Evolutionary conservation across 345 rosid species (phyloP), one percentile per base, ranked within the genome.

Genomic region (Brassica carinata): DNA sequence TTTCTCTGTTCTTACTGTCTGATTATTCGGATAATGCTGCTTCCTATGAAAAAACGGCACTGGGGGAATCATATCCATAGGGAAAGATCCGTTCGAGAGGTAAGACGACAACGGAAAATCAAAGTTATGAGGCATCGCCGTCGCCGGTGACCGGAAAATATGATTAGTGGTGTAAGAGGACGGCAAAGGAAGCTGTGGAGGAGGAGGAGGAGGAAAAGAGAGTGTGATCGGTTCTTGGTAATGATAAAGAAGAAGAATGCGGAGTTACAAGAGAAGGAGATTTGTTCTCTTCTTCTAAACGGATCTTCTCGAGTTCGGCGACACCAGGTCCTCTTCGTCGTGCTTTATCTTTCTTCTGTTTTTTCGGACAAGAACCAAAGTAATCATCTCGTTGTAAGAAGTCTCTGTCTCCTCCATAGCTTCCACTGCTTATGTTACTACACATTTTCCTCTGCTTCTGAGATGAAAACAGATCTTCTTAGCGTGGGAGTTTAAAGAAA

Each of bases 291-390:
- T 89, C 85, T 67, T 66, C 63, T 40, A 90, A 79, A 82, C 88
- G 84, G 33, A 91, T 88, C 87, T 88, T 91, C 80, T 91, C 96
- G 8, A 91, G 85, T 26, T 88, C 92, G 5, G 92, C 96, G 19
- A 91, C 93, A 40, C 93, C 96, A 1, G 96, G 93, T 2, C 96
- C 96, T 85, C 96, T 81, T 71, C 86, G 81, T 0, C 88, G 87
- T 0, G 86, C 83, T 77, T 76, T 85, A 17, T 29, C 57, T 65
- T 66, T 53, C 71, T 79, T 86, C 84, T 53, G 82, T 73, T 85
- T 89, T 85, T 85, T 87, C 51, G 67, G 64, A 84, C 85, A 67
- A 4, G 74, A 79, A 64, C 85, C 82, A 38, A 31, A 71, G 68
- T 48, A 66, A 73, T 83, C 82, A 43, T 78, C 72, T 23, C 6